phyloP scores from a whole-genome alignment of 495 filamentous ascomycete species.

The Xylaria intraflava region DNA sequence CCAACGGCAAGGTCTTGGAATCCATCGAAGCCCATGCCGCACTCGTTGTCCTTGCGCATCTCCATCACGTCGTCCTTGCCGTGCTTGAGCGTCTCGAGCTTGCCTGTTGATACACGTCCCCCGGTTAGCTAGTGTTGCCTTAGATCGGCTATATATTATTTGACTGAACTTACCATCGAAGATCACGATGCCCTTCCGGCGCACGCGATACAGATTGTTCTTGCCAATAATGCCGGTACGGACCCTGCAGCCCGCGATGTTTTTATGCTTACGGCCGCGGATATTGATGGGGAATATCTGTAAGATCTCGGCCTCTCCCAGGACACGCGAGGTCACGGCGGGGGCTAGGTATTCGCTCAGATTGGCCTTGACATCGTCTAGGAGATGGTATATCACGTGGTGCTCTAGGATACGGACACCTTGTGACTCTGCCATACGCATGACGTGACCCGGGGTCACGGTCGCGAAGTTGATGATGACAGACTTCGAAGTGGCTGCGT shows the following conservation, averaged over 20 bases:
- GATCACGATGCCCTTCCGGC: conserved; percentile 58
- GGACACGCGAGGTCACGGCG: conserved; percentile 55
- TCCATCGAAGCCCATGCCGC: conserved; percentile 76
- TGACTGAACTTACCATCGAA: conserved; percentile 64
- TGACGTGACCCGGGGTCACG: conserved; percentile 58
- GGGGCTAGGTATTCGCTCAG: conserved; percentile 64
- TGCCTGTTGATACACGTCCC: conserved; percentile 45
- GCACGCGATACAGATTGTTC: conserved; percentile 59
- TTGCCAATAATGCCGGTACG: conserved; percentile 66
- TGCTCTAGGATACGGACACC: conserved; percentile 75
- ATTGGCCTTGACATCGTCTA: conserved; percentile 68
- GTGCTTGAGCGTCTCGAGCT: conserved; percentile 74
- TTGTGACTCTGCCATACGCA: conserved; percentile 57
- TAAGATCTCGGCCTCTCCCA: conserved; percentile 82
- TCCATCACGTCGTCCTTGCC: conserved; percentile 84
- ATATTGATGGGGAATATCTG: conserved; percentile 78
- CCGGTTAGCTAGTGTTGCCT: conserved; percentile 3
- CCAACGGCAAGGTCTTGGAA: conserved; percentile 75
- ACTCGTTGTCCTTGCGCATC: conserved; percentile 87
- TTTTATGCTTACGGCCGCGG: conserved; percentile 58
- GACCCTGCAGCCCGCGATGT: conserved; percentile 83
- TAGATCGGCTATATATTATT: neutral
- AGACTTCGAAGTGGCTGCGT: conserved; percentile 64
- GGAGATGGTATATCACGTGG: conserved; percentile 87
- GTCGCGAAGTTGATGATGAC: conserved; percentile 84